Base-by-base conservation (phyloP, 257 asterid species). In the Nicotiana undulata region DNA sequence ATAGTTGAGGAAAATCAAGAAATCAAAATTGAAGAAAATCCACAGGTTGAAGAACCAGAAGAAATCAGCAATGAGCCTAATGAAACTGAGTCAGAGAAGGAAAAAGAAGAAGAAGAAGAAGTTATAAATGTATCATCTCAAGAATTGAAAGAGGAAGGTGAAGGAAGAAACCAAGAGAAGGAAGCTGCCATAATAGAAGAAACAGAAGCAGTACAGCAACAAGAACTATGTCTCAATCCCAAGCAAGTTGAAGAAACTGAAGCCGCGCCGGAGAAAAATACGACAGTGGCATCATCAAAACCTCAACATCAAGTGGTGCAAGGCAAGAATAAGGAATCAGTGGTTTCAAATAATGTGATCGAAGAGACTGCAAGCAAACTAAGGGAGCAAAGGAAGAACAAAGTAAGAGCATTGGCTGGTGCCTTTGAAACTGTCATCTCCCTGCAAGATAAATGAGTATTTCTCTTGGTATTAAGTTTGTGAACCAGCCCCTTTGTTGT, bases 351-450 rank as follows among this genome's bases (percentile, higher is more conserved):
- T 72, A 87, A 85, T 65, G 95, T 87, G 61, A 93, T 92, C 5
- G 98, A 92, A 87, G 98, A 89, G 86, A 88, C 94, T 6, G 90
- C 91, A 2, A 90, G 24, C 80, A 90, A 86, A 86, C 93, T 93
- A 46, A 86, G 85, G 4, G 92, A 92, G 70, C 94, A 93, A 83
- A 89, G 93, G 90, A 85, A 81, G 32, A 91, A 89, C 85, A 93
- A 82, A 87, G 98, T 93, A 80, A 89, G 56, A 83, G 98, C 97
- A 7, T 90, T 93, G 49, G 97, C 97, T 8, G 98, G 97, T 63
- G 98, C 98, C 2, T 93, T 93, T 55, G 97, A 93, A 56, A 82
- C 92, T 4, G 98, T 92, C 82, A 93, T 92, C 24, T 89, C 93
- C 44, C 68, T 81, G 82, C 96, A 89, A 85, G 93, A 90, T 65